Conservation (phyloP, 805 yeast species). For the Clavispora fructus region DNA sequence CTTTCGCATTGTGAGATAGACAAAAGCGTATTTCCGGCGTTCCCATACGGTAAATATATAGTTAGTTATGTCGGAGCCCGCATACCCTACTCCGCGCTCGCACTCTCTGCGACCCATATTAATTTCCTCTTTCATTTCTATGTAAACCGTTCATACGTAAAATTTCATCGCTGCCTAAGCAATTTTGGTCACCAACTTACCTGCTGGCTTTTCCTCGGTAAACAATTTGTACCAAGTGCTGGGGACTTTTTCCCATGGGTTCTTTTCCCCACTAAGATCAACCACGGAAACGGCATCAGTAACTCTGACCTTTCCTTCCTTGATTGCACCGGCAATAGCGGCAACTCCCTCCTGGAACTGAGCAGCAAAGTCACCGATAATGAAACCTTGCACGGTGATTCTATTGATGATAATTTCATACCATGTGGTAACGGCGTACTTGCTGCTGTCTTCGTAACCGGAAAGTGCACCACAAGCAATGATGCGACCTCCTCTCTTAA, state of each 20-base stretch:
- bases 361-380: constrained; percentile 40
- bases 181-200: constrained; percentile 14
- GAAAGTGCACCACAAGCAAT: constrained; percentile 64
- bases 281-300: constrained; percentile 32
- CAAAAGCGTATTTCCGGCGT: too few species aligned
- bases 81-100: too few species aligned
- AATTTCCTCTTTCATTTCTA: too few species aligned
- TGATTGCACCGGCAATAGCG: constrained; percentile 31
- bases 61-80: too few species aligned
- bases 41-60: too few species aligned
- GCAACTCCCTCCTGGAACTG: constrained; percentile 34
- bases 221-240: constrained; percentile 13
- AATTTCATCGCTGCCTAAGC: constrained; percentile 1
- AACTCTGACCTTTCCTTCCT: constrained; percentile 37
- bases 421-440: constrained; percentile 36
- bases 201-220: constrained; percentile 14
- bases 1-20: too few species aligned
- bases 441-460: constrained; percentile 44
- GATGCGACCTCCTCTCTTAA: constrained; percentile 40
- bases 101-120: too few species aligned
- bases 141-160: too few species aligned
- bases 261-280: constrained; percentile 33
- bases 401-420: constrained; percentile 44
- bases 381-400: constrained; percentile 48
- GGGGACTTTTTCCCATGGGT: constrained; percentile 11